Evolutionary conservation across 2,329 filamentous ascomycete species (phyloP).

Genomic region (Fusarium fracticaudum): DNA sequence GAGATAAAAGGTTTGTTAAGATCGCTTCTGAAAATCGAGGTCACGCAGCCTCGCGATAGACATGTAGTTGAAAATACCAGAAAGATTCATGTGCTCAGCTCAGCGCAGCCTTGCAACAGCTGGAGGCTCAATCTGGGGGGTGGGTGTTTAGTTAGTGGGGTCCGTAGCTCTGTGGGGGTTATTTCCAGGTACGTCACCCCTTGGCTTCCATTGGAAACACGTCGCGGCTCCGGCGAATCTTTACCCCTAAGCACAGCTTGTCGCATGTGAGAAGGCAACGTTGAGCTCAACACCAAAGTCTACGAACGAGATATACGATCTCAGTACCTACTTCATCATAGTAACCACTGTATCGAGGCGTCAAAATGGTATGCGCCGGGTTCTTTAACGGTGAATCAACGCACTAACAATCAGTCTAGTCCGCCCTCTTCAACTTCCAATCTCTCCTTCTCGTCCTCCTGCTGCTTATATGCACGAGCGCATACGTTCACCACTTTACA

Average conservation of each 20-base stretch:
- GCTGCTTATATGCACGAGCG: conserved; percentile 93
- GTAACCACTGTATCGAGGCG: neutral
- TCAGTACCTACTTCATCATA: neutral
- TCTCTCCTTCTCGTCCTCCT: conserved; percentile 94
- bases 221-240: conserved; percentile 50
- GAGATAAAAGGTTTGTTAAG: neutral
- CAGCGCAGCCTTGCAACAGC: conserved; percentile 24
- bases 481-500: conserved; percentile 91
- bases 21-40: neutral
- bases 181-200: conserved; percentile 34
- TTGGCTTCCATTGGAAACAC: neutral
- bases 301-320: neutral
- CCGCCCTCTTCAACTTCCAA: conserved; percentile 98
- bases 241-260: conserved; percentile 49
- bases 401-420: conserved; percentile 60
- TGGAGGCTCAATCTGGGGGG: conserved; percentile 26
- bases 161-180: conserved; percentile 33
- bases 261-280: conserved; percentile 33
- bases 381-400: neutral
- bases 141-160: conserved; percentile 33
- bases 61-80: conserved; percentile 31
- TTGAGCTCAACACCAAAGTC: neutral
- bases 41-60: conserved; percentile 29
- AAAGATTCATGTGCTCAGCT: conserved; percentile 17
- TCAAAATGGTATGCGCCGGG: conserved; percentile 42